Conservation (phyloP, 345 rosid genomes). For the Populus euphratica region DNA sequence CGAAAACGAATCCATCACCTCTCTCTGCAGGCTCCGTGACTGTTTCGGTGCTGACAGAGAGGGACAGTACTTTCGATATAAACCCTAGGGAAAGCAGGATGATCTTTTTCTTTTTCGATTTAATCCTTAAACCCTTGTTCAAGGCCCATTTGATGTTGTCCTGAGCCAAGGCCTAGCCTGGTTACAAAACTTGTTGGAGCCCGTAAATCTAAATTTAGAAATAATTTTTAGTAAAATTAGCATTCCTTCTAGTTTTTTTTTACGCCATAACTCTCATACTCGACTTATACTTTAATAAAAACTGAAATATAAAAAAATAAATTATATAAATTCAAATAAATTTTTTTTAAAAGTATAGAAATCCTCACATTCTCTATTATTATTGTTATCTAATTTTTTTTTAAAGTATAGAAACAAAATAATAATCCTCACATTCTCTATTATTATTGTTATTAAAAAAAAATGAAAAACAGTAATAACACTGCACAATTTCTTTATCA, state of each 20-base stretch:
- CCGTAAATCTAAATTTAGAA: background rate
- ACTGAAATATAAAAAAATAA: too few species aligned
- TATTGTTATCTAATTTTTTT: too few species aligned
- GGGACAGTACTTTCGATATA: background rate
- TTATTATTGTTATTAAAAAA: too few species aligned
- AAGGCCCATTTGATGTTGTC: background rate
- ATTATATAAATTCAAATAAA: too few species aligned
- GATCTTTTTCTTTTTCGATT: background rate
- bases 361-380: too few species aligned
- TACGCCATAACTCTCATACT: too few species aligned
- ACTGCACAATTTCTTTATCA: too few species aligned
- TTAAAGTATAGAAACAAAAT: too few species aligned
- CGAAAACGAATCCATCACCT: conserved; percentile 65
- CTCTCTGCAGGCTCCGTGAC: background rate
- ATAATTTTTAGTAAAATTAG: background rate
- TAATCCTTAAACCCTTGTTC: background rate
- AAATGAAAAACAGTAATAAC: too few species aligned
- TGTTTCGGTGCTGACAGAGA: background rate
- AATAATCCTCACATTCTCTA: too few species aligned
- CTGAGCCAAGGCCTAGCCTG: background rate
- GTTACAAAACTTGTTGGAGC: background rate
- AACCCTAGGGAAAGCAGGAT: background rate
- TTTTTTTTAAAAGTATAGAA: too few species aligned
- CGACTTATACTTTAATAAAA: too few species aligned
- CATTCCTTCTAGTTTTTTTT: background rate